A percentile compares a stretch with the other conserved stretches of the same genome.
These are phyloP conservation scores for Penicillium crustosum DNA, from an alignment of 2,329 filamentous ascomycete genomes.

Conservation along the genomic window DNA sequence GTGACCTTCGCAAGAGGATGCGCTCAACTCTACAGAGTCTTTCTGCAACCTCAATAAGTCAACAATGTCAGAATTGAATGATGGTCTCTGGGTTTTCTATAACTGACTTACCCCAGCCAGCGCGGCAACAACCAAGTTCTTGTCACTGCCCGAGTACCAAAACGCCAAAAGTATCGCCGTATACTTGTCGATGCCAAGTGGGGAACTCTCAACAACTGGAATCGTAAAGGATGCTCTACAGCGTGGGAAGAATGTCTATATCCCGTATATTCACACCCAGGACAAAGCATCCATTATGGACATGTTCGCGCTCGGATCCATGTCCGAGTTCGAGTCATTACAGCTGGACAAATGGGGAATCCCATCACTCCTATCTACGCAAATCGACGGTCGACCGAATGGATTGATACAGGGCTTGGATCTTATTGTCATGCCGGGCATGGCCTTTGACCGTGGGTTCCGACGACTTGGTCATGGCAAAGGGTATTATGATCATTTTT, in stretches of 20 bases:
- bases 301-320: slow-evolving; percentile 76
- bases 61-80: slow-evolving; percentile 64
- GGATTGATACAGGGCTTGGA: slow-evolving; percentile 69
- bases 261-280: slow-evolving; percentile 79
- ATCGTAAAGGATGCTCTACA: slow-evolving; percentile 80
- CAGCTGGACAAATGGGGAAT: slow-evolving; percentile 88
- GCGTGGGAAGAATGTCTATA: slow-evolving; percentile 79
- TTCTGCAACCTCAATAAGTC: slow-evolving; percentile 59
- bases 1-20: slow-evolving; percentile 70
- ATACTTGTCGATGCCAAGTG: slow-evolving; percentile 88
- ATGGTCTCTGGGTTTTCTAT: slow-evolving; percentile 1
- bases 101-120: slow-evolving; percentile 54
- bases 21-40: slow-evolving; percentile 64
- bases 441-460: slow-evolving; percentile 79
- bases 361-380: slow-evolving; percentile 71
- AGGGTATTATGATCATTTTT: slow-evolving; percentile 94
- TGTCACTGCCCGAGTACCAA: slow-evolving; percentile 70
- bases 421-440: slow-evolving; percentile 85
- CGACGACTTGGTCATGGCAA: slow-evolving; percentile 88
- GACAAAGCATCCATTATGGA: slow-evolving; percentile 77
- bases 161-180: slow-evolving; percentile 75
- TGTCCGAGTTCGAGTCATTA: slow-evolving; percentile 76
- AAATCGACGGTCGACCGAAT: slow-evolving; percentile 66
- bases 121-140: slow-evolving; percentile 63
- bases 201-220: slow-evolving; percentile 78